Percentiles rank a stretch among this genome's conserved stretches.
Conservation (phyloP, 441 rosid genomes). For the Populus hybrid region DNA sequence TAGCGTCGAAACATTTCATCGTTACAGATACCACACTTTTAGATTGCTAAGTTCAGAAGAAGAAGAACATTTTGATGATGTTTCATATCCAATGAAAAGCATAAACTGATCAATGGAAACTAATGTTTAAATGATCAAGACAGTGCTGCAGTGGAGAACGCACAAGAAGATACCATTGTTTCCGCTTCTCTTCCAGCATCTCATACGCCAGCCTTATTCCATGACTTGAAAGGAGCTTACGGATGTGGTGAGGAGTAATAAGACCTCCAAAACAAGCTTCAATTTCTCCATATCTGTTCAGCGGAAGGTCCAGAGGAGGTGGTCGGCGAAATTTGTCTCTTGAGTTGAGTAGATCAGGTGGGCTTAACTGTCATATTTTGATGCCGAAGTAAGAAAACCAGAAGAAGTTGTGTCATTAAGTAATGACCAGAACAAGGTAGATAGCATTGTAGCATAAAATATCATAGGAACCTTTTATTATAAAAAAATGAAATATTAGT, state of each 20-base stretch:
- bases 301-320: no score
- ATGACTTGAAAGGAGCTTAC: conserved; percentile 92
- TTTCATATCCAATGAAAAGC: not conserved
- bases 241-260: conserved; percentile 84
- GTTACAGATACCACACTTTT: not conserved
- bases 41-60: not conserved
- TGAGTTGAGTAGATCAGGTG: no score
- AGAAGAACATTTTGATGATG: not conserved
- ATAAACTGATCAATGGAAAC: not conserved
- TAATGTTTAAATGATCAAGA: not conserved
- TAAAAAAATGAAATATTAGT: no score
- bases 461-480: not conserved
- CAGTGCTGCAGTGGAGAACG: conserved; percentile 8
- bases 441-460: conserved; percentile 2
- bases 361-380: no score
- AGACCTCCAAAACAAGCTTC: no score
- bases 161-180: conserved; percentile 56
- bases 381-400: no score
- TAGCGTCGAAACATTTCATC: not conserved
- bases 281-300: no score
- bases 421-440: not conserved
- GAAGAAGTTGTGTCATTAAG: no score
- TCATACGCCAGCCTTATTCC: conserved; percentile 92
- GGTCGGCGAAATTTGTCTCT: no score
- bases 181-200: conserved; percentile 94